These are phyloP conservation scores for Hortaea sp. DNA, from an alignment of 2,329 filamentous ascomycete species.

Conservation along the genomic window DNA sequence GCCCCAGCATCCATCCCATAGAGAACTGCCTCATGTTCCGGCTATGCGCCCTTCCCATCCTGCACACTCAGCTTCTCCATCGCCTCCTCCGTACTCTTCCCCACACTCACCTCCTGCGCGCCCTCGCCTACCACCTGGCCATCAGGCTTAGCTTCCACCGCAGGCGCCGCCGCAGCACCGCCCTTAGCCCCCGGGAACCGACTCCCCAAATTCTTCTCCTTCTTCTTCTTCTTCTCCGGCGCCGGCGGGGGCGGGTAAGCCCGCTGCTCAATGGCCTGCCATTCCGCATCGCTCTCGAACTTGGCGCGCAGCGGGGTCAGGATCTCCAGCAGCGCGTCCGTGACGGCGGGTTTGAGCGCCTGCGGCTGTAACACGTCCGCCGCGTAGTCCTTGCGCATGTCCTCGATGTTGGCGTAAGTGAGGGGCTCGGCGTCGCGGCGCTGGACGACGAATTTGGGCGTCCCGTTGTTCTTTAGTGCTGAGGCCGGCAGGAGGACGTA, in stretches of 20 bases:
- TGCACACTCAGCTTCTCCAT: conserved; percentile 25
- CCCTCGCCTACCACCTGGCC: conserved; percentile 34
- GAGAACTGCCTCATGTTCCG: too few species aligned
- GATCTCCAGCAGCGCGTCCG: conserved; percentile 61
- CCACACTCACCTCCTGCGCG: conserved; percentile 33
- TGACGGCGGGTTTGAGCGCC: conserved; percentile 74
- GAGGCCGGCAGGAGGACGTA: conserved; percentile 73
- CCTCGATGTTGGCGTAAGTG: conserved; percentile 64
- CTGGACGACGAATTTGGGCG: conserved; percentile 55
- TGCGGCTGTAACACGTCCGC: conserved; percentile 64
- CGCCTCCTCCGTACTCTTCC: conserved; percentile 29
- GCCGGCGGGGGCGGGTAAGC: conserved; percentile 67
- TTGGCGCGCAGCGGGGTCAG: conserved; percentile 67
- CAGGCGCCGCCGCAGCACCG: conserved; percentile 10
- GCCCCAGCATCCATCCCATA: too few species aligned
- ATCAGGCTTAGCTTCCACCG: conserved; percentile 35
- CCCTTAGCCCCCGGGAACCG: conserved; percentile 44
- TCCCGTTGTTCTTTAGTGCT: conserved; percentile 45
- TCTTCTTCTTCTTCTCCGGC: conserved; percentile 56
- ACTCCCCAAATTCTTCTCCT: conserved; percentile 64
- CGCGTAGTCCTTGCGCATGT: conserved; percentile 70
- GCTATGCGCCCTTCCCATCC: background rate
- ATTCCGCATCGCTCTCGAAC: conserved; percentile 62
- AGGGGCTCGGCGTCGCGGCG: conserved; percentile 61
- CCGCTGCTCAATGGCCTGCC: conserved; percentile 65